Evolutionary conservation across 2,329 filamentous ascomycete genomes (phyloP), one percentile per base, ranked within the genome.

Genomic region (Pyrenophora seminiperda): DNA sequence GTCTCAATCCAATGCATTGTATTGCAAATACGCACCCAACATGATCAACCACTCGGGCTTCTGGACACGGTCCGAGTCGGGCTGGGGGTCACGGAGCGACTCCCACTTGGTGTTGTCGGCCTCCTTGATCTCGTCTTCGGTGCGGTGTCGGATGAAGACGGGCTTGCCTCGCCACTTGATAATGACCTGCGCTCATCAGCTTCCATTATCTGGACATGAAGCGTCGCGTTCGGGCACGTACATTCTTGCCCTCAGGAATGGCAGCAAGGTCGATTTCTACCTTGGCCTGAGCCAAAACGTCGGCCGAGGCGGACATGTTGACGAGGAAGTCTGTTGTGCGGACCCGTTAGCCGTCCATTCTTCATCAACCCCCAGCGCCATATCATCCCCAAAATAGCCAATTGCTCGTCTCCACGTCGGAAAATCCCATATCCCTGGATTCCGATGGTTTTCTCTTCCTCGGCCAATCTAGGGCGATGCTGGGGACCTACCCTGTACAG

Each of bases 151-250:
- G 85, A 99, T 91, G 83, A 99, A 99, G 76, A 99, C 91, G 77
- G 94, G 94, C 89, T 99, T 99, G 77, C 94, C 94, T 83, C 94
- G 90, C 94, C 94, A 99, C 83, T 99, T 99, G 84, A 99, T 96
- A 77, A 99, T 95, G 76, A 99, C 88, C 89, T 92, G 70, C 41
- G 37, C 32, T 50, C 41, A 39, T 66, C 49, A 69, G 65, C 50
- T 51, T 29, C 45, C 31, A 39, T 19, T 45, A 32, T 34, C 17
- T 34, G 18, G 20, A 34, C 18, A 29, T 18, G 11, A 4, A 15
- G 13, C 18, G n/a, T 27, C 5, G 13, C 9, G 24, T 19, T n/a
- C 19, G 22, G 27, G 37, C 30, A 82, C 88, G 76, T 81, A 92
- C 94, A 82, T 99, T 99, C 89, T 97, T 99, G 84, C 94, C 94